phyloP scores from a whole-genome alignment of 2,329 filamentous ascomycete species.

The Nemania sp. region DNA sequence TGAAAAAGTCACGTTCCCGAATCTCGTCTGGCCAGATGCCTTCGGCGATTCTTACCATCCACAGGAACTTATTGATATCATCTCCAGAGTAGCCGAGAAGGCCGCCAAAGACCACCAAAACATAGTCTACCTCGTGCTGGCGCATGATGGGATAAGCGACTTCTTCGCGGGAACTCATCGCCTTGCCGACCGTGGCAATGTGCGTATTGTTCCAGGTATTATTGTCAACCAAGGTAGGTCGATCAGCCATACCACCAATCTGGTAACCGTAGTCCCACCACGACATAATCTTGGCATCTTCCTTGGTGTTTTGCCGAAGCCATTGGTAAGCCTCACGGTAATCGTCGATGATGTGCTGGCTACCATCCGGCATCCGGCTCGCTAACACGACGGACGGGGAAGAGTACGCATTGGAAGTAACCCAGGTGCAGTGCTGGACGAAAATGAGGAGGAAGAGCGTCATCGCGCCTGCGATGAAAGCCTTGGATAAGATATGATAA shows the following conservation, averaged over 20 bases:
- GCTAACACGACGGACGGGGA: constrained; percentile 96
- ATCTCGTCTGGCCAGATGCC: constrained; percentile 99
- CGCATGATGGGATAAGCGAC: constrained; percentile 98
- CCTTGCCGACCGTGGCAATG: constrained; percentile 98
- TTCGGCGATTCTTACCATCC: constrained; percentile 99
- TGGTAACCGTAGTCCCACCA: constrained; percentile 99
- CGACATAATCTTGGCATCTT: constrained; percentile 98
- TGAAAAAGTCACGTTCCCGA: constrained; percentile 96
- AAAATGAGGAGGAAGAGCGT: constrained; percentile 87
- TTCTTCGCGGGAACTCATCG: constrained; percentile 96
- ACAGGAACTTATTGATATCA: constrained; percentile 99
- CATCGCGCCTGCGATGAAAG: constrained; percentile 72
- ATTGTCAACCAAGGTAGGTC: constrained; percentile 96
- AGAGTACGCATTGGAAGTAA: constrained; percentile 98
- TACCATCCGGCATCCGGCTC: constrained; percentile 88
- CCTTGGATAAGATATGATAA: constrained; percentile 79
- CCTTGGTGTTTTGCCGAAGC: constrained; percentile 94
- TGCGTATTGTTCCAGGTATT: constrained; percentile 99
- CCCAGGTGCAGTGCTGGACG: constrained; percentile 98
- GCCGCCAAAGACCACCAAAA: constrained; percentile 95
- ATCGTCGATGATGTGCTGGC: constrained; percentile 98
- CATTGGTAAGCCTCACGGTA: constrained; percentile 99
- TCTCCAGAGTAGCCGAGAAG: constrained; percentile 96
- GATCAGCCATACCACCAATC: constrained; percentile 98
- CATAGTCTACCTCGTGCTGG: constrained; percentile 97